Evolutionary conservation across 2,329 filamentous ascomycete genomes (phyloP), one percentile per base, ranked within the genome.

Genomic region (Penicillium decumbens): DNA sequence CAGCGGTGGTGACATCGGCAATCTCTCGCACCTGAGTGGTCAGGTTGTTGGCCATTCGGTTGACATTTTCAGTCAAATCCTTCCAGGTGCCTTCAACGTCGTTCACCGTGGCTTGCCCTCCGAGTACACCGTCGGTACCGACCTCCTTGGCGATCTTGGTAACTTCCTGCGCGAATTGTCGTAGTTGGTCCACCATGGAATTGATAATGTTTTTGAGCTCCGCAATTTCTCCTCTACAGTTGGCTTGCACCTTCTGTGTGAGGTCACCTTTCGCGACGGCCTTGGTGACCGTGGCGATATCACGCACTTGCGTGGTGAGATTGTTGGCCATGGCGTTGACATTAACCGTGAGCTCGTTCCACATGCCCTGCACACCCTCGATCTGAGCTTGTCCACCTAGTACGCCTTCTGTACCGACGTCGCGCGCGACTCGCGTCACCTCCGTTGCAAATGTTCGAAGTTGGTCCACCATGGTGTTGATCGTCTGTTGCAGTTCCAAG

Each of bases 131-230:
- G 71, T 98, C 92, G 1, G 93, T 97, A 53, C 92, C 92, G 77
- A 97, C 93, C 72, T 97, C 92, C 68, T 89, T 87, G 32, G 92
- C 92, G 65, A 98, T 88, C 72, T 93, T 95, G 32, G 92, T 97
- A 62, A 98, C 93, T 75, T 97, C 92, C 65, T 90, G 88, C 8
- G 93, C 93, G 67, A 97, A 97, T 66, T 96, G 91, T 66, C 95
- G 89, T 50, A 98, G 78, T 70, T 96, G 93, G 69, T 96, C 93
- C 59, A 98, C 92, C 92, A 98, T 98, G 68, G 88, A 93, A 74
- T 98, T 98, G 77, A 97, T 98, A 41, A 93, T 97, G 52, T 90
- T 91, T 74, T 98, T 98, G 65, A 98, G 86, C 75, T 88, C 89
- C 67, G 84, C 87, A 64, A 91, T 97, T 78, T 92, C 93, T 71